These are phyloP conservation scores for Plasmodium gonderi DNA, from an alignment of 169 alveolate species.

Conservation along the genomic window DNA sequence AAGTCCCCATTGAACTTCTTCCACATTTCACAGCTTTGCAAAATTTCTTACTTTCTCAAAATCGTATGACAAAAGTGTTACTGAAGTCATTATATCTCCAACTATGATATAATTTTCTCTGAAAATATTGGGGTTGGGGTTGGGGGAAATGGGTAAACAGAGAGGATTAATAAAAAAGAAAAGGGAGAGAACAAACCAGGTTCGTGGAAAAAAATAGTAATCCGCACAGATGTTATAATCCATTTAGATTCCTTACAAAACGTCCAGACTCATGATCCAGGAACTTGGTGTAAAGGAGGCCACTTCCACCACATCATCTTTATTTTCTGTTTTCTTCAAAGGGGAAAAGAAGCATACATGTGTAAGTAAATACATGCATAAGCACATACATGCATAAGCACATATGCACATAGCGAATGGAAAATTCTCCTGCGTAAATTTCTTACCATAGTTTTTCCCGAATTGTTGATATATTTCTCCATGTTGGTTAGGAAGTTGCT, in stretches of 20 bases:
- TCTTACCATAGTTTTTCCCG: slow-evolving; percentile 8
- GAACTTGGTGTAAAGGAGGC: slow-evolving; percentile 72
- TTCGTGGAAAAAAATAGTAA: too few species aligned
- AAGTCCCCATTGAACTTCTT: not conserved
- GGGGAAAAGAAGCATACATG: not conserved
- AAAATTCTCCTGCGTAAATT: not conserved
- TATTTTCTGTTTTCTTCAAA: slow-evolving; percentile 6
- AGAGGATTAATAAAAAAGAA: too few species aligned
- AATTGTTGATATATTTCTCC: slow-evolving; percentile 2
- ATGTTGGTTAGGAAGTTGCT: slow-evolving; percentile 16
- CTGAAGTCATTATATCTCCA: slow-evolving; percentile 76
- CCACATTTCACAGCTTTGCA: too few species aligned
- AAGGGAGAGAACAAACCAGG: too few species aligned
- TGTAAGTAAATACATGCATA: not conserved
- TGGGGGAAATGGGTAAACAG: too few species aligned
- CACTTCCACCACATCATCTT: slow-evolving; percentile 37
- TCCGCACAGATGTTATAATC: not conserved
- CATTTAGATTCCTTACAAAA: slow-evolving; percentile 10
- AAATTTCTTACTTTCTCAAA: slow-evolving; percentile 39
- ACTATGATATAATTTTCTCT: slow-evolving; percentile 54
- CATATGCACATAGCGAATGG: too few species aligned
- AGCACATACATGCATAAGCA: not conserved
- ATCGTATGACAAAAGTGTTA: slow-evolving; percentile 55
- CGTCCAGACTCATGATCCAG: slow-evolving; percentile 73
- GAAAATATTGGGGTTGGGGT: too few species aligned